A percentile compares a stretch with the other conserved stretches of the same genome.
Conservation (phyloP, 2,329 filamentous ascomycete genomes). For the Microcyclosporella mali region DNA sequence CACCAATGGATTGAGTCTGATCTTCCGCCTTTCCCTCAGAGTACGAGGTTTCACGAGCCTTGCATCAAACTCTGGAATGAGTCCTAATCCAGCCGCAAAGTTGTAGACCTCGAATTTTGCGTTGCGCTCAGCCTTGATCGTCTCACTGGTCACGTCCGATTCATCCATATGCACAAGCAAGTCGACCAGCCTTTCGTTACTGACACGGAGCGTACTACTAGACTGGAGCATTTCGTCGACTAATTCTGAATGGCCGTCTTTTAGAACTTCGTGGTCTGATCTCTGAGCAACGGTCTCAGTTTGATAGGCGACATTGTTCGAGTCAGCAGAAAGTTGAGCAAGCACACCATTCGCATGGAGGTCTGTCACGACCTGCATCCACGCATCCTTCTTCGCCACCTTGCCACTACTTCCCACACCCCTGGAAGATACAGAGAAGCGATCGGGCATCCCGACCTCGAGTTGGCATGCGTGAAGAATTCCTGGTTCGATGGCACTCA, state of each 20-base stretch:
- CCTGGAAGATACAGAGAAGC: not conserved
- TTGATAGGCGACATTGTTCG: not conserved
- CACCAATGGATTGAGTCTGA: not conserved
- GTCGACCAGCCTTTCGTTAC: too few relatives aligned
- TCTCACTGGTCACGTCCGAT: not conserved
- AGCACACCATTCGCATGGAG: constrained; percentile 8
- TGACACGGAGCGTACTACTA: too few relatives aligned
- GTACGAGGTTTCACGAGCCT: not conserved
- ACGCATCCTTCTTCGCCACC: constrained; percentile 15
- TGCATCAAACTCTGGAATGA: constrained; percentile 26
- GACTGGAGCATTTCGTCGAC: too few relatives aligned
- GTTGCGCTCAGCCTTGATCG: constrained; percentile 4
- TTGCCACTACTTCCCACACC: constrained; percentile 4
- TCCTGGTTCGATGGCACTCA: too few relatives aligned
- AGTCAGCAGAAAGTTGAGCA: not conserved
- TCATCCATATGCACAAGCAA: too few relatives aligned
- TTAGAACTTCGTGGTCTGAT: not conserved
- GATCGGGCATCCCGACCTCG: too few relatives aligned
- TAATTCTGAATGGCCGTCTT: not conserved
- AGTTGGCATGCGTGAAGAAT: too few relatives aligned
- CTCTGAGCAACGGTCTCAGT: not conserved
- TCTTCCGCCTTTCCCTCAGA: not conserved
- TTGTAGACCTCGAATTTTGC: constrained; percentile 35
- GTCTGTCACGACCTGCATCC: constrained; percentile 13
- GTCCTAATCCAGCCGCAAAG: constrained; percentile 37